Base-by-base conservation (phyloP, 75 land plant species). In the Chamaecyparis obtusa region DNA sequence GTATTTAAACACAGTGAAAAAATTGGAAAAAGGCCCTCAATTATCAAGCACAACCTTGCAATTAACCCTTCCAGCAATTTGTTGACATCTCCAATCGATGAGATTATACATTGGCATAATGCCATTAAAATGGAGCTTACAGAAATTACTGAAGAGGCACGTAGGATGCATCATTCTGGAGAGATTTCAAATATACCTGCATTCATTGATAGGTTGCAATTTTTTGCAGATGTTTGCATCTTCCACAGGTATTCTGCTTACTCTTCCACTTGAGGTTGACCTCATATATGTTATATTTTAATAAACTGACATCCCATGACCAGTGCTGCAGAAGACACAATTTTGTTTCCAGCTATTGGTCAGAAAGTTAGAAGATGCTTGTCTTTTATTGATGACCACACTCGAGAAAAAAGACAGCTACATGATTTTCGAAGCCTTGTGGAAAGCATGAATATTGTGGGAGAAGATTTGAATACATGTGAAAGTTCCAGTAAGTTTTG, bases 241-340 rank as follows among this genome's bases (percentile, higher is more conserved):
- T 95, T 92, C 56, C 94, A 93, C 78, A 95, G 97, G 97, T 95
- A 89, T 78, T 14, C 76, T 74, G 76, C 3, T 74, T 37, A 16
- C 54, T 76, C 39, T 67, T 87, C 30, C 67, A 32, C 41, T 79
- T 76, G 21, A 60, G 32, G 85, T 84, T 84, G 36, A 17, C 11
- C 60, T 60, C 85, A 35, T 30, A 21, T 84, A 84, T 84, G 79
- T 57, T 36, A 32, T 35, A 84, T 84, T 27, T 9, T 57, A 16
- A 57, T 85, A 35, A 71, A 71, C 77, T 72, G 19, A 33, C 32
- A 74, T 30, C 77, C 15, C 51, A 81, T 81, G 83, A 84, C 56
- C 96, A 95, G 96, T 90, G 91, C 87, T 87, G 91, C 91, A 30
- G 88, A 89, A 85, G 95, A 95, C 17, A 90, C 91, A 81, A 71